A percentile compares a stretch with the other conserved stretches of the same genome.
phyloP scores from a whole-genome alignment of 2,329 filamentous ascomycete genomes.

The Aspergillus uvarum region DNA sequence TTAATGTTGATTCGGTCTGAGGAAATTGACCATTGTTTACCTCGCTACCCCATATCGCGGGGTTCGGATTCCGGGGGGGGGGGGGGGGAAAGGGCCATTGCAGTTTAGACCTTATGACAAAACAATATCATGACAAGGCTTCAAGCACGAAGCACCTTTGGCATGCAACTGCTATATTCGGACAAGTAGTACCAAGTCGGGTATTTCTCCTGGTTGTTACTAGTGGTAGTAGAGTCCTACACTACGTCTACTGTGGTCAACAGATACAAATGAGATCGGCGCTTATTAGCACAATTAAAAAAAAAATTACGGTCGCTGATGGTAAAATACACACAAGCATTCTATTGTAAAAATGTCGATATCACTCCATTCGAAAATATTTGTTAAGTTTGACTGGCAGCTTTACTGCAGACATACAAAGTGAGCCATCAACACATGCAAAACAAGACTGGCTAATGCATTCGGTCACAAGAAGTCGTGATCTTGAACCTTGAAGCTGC shows the following conservation, averaged over 20 bases:
- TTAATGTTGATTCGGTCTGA: background rate
- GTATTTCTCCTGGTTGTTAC: too few species aligned
- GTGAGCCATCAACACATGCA: background rate
- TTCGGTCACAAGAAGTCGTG: background rate
- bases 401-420: background rate
- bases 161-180: background rate
- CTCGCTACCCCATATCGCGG: background rate
- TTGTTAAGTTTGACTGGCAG: background rate
- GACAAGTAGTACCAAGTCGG: too few species aligned
- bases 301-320: background rate
- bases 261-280: background rate
- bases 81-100: too few species aligned
- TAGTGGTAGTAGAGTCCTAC: background rate
- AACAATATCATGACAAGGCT: too few species aligned
- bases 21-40: background rate
- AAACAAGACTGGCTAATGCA: background rate
- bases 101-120: too few species aligned
- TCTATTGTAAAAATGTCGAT: background rate
- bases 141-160: background rate
- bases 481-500: background rate
- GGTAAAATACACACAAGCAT: background rate
- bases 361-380: background rate
- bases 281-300: background rate
- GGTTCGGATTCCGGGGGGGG: background rate
- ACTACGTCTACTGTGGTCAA: background rate